phyloP scores from a whole-genome alignment of 257 asterid genomes.

The Solanum tarapatanum region DNA sequence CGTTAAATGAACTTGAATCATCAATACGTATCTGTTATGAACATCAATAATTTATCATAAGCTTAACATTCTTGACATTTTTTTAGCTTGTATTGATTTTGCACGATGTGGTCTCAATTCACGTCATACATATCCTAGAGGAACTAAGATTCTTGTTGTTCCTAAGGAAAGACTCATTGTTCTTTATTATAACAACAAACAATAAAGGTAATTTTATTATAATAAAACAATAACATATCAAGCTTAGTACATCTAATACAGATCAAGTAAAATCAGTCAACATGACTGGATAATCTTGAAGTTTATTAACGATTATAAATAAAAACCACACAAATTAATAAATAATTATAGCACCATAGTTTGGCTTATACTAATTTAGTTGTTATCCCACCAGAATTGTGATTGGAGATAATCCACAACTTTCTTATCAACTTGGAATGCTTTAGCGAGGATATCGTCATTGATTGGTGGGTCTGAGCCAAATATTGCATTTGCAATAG shows the following conservation, averaged over 20 bases:
- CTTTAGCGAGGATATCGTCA: background rate
- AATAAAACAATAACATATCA: background rate
- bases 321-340: background rate
- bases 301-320: background rate
- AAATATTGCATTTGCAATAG: background rate
- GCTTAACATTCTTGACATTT: background rate
- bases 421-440: background rate
- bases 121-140: background rate
- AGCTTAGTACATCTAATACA: background rate
- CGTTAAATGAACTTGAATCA: background rate
- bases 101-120: background rate
- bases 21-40: background rate
- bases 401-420: background rate
- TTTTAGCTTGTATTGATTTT: background rate
- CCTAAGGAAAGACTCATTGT: too few species aligned
- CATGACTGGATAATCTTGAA: background rate
- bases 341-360: background rate
- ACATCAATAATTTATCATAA: background rate
- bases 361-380: background rate
- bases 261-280: background rate
- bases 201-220: background rate
- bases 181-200: background rate
- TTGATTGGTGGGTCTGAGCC: background rate
- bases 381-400: background rate
- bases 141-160: too few species aligned